Conservation (phyloP, 306 rosid species). For the Dryas drummondii region DNA sequence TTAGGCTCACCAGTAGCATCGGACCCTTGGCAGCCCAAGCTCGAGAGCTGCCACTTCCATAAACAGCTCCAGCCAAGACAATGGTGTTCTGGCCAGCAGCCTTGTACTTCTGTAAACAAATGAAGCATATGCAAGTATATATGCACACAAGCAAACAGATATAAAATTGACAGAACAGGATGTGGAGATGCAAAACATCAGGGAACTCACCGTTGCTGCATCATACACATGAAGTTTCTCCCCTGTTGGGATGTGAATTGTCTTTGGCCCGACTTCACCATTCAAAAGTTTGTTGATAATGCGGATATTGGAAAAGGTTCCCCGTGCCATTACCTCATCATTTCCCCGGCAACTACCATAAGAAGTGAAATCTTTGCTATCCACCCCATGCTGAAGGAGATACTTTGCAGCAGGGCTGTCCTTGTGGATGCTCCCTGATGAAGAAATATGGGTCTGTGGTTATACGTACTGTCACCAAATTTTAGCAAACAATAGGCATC, state of each 20-base stretch:
- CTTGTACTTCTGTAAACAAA: too few species aligned
- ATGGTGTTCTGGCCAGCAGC: conserved; percentile 33
- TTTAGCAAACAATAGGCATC: conserved; percentile 46
- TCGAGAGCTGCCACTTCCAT: conserved; percentile 46
- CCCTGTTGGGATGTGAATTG: conserved; percentile 46
- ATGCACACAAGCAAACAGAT: too few species aligned
- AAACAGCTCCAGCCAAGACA: conserved; percentile 44
- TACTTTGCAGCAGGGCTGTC: conserved; percentile 45
- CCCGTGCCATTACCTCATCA: conserved; percentile 43
- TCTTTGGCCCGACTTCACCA: conserved; percentile 45
- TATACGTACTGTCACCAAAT: conserved; percentile 40
- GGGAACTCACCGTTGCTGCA: conserved; percentile 41
- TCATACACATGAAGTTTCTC: conserved; percentile 38
- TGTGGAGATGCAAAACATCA: background rate
- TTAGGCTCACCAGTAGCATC: conserved; percentile 34
- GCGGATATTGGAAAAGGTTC: conserved; percentile 39
- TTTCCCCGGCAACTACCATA: conserved; percentile 42
- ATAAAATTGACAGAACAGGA: too few species aligned
- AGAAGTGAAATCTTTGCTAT: conserved; percentile 43
- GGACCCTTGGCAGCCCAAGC: conserved; percentile 57
- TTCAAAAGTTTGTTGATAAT: conserved; percentile 36
- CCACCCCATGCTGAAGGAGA: conserved; percentile 38
- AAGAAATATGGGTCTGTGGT: conserved; percentile 54
- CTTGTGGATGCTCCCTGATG: conserved; percentile 41
- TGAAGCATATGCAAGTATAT: too few species aligned